Base-by-base conservation (phyloP, 257 asterid species). In the Lithospermum erythrorhizon region DNA sequence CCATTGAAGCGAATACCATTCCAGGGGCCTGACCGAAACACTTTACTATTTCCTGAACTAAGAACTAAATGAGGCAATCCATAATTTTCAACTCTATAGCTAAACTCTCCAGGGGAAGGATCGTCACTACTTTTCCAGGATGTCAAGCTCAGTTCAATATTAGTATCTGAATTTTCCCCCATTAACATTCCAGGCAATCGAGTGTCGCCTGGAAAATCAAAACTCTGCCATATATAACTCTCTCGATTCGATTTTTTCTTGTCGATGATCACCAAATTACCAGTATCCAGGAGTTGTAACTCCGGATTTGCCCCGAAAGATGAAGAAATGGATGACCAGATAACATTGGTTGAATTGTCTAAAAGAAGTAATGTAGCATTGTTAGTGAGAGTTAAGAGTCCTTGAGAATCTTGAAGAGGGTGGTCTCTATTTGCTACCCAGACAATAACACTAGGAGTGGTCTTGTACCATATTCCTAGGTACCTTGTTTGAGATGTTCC, bases 381-480 rank as follows among this genome's bases (percentile, higher is more conserved):
- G 20, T 17, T 61, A 25, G 23, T 55, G 37, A 73, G 51, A 23
- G 45, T 61, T 19, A 73, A 6, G 9, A 49, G 27, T 5, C 71
- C 74, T 11, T 55, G 49, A 3, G 49, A 62, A 24, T 63, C 67
- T 49, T 15, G 16, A 52, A 64, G 15, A 5, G 78, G 71, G 9
- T 7, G 48, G 65, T 68, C 65, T 49, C 77, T 55, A 21, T 73
- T 68, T 20, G 77, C 77, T 30, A 73, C 66, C 77, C 77, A 73
- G 4, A 68, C 77, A 48, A 73, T 21, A 0, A 57, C 62, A 1
- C 59, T n/a, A 14, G 66, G 68, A n/a, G 68, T 30, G 11, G 59
- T 64, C 62, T 51, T 68, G 59, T 64, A 68, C 78, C 78, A 68
- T 48, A 73, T 64, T 29, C 78, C 74, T 5, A 73, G 4, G 47